Base-by-base conservation (phyloP, 768 basidiomycete species). In the Trametes cinnabarina region DNA sequence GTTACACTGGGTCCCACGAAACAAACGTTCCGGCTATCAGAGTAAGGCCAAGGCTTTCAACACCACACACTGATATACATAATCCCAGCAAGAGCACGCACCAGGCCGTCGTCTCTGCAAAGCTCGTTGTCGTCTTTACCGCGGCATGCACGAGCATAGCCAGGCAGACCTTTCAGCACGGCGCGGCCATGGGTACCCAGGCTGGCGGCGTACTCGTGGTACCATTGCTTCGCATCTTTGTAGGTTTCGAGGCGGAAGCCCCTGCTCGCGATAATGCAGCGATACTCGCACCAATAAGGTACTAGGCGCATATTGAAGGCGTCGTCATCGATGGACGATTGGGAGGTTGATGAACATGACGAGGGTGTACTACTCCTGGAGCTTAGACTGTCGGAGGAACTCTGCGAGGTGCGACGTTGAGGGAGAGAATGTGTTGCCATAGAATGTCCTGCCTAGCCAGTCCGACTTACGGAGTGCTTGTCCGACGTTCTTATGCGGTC, bases 61-160 rank as follows among this genome's bases (percentile, higher is more conserved):
- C 25, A 28, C 14, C 22, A 22, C 17, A 47, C 20, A 43, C 11
- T n/a, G 11, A n/a, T 15, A 39, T 4, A 39, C n/a, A n/a, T 9
- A 14, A 19, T 30, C 47, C 22, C 47, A 43, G 30, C n/a, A 30
- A 46, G 22, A 25, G 43, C 22, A 77, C 84, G 66, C 59, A 90
- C 89, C 71, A 90, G 71, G 40, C 89, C 87, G 30, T 82, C 78
- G 65, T 91, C 89, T 49, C 80, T 85, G 70, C 86, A 90, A 8
- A 91, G 74, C 4, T 80, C 82, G 61, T 80, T 77, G 48, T 89
- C 83, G 64, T 80, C 79, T 50, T 64, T 61, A n/a, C 65, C 66
- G 20, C 68, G 63, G 47, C 70, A 72, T 14, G 69, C 68, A 11
- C 68, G 73, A 35, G 67, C 51, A 57, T 77, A 76, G 15, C 72